Conservation (phyloP, 2,329 filamentous ascomycete species). For the Periconia sp. region DNA sequence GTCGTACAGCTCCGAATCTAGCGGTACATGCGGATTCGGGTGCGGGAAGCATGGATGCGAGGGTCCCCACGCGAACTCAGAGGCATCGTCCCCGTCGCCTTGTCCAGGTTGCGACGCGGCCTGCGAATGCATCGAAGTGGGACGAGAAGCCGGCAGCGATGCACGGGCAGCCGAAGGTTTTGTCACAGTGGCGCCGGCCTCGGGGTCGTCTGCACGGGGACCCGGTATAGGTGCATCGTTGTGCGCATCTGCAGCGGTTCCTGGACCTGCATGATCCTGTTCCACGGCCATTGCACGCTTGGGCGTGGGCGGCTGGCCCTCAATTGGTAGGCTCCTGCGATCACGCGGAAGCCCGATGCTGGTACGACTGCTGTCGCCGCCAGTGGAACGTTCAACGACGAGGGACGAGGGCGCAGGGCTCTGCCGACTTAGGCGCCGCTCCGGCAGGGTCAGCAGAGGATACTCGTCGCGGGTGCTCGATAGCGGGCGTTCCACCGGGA, state of each 20-base stretch:
- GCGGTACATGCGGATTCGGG: constrained; percentile 85
- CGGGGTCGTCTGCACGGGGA: constrained; percentile 28
- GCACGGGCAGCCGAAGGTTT: constrained; percentile 20
- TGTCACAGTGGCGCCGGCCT: constrained; percentile 23
- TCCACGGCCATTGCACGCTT: constrained; percentile 33
- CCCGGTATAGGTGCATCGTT: constrained; percentile 18
- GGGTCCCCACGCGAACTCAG: constrained; percentile 85
- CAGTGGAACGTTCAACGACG: constrained; percentile 46
- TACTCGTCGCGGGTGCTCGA: constrained; percentile 56
- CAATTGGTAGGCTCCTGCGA: constrained; percentile 32
- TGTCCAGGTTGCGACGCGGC: constrained; percentile 50
- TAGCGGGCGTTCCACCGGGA: constrained; percentile 47
- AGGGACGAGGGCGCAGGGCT: constrained; percentile 47
- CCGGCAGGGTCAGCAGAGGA: constrained; percentile 63
- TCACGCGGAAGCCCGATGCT: constrained; percentile 59
- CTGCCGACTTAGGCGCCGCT: constrained; percentile 61
- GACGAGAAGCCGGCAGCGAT: constrained; percentile 36
- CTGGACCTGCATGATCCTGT: constrained; percentile 13
- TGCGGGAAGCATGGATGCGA: constrained; percentile 95
- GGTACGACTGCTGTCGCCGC: constrained; percentile 56
- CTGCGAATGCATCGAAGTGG: constrained; percentile 31
- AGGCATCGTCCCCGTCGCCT: constrained; percentile 35
- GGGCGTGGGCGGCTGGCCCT: constrained; percentile 32
- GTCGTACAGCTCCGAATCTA: constrained; percentile 74
- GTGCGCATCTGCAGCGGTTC: constrained; percentile 18